Evolutionary conservation across 2,329 filamentous ascomycete genomes (phyloP).

Genomic region (Aureobasidium zeae): DNA sequence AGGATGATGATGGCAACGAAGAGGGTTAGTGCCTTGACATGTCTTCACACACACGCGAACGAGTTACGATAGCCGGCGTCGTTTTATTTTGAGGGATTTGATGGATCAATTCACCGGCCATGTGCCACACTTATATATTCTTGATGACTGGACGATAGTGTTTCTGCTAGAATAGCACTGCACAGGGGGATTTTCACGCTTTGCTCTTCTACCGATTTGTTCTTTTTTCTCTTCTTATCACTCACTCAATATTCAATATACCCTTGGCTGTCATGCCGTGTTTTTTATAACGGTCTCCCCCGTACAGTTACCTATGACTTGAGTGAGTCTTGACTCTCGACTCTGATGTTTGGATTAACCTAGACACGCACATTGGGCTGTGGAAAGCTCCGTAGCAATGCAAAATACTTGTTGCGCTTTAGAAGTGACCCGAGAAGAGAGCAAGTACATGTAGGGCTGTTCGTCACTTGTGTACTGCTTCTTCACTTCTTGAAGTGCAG

Average conservation of each 20-base stretch:
- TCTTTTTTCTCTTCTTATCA: slow-evolving; percentile 11
- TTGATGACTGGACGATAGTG: slow-evolving; percentile 3
- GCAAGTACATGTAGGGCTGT: too few relatives aligned
- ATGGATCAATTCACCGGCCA: slow-evolving; percentile 3
- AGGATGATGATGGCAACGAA: slow-evolving; percentile 33
- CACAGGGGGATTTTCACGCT: slow-evolving; percentile 10
- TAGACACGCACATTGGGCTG: background rate
- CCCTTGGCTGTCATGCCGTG: slow-evolving; percentile 16
- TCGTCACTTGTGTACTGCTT: too few relatives aligned
- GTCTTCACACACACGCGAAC: background rate
- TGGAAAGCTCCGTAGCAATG: too few relatives aligned
- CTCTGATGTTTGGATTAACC: too few relatives aligned
- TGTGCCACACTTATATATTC: background rate
- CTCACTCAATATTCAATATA: slow-evolving; percentile 19
- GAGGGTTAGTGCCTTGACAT: slow-evolving; percentile 25
- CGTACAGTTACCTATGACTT: too few relatives aligned
- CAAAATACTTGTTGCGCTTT: too few relatives aligned
- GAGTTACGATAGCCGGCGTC: slow-evolving; percentile 10
- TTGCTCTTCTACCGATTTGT: slow-evolving; percentile 5
- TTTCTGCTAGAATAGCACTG: slow-evolving; percentile 1
- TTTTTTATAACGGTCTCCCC: too few relatives aligned
- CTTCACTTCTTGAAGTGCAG: too few relatives aligned
- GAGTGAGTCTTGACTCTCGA: too few relatives aligned
- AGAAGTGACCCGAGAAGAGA: too few relatives aligned
- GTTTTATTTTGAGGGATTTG: background rate